These are phyloP conservation scores for Torrubiellomyces zombiae DNA, from an alignment of 2,329 filamentous ascomycete genomes.

Conservation along the genomic window DNA sequence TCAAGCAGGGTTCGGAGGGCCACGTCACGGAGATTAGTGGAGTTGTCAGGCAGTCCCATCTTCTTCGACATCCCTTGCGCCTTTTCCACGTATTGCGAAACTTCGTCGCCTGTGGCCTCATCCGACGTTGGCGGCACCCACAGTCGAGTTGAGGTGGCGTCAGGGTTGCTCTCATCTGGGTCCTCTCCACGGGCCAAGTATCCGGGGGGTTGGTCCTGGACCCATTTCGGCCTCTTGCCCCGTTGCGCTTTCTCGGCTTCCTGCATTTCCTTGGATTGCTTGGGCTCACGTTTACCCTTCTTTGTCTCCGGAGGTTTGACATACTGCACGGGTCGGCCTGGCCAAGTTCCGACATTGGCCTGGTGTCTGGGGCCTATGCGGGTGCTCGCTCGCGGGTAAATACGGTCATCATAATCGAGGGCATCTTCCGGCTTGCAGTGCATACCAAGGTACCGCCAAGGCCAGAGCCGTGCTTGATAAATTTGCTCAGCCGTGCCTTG, in stretches of 20 bases:
- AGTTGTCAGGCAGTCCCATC: conserved; percentile 56
- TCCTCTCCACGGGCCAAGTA: conserved; percentile 79
- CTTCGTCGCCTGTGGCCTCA: conserved; percentile 33
- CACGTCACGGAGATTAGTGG: conserved; percentile 78
- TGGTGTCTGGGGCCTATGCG: conserved; percentile 84
- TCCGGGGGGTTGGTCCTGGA: conserved; percentile 78
- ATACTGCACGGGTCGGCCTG: conserved; percentile 72
- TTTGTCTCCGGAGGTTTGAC: conserved; percentile 80
- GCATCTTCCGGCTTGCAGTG: conserved; percentile 93
- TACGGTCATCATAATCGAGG: conserved; percentile 90
- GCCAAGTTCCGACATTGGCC: conserved; percentile 72
- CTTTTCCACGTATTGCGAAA: conserved; percentile 62
- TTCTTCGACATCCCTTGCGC: conserved; percentile 47
- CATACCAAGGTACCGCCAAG: conserved; percentile 86
- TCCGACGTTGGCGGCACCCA: conserved; percentile 59
- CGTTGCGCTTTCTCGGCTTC: conserved; percentile 68
- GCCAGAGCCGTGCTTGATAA: conserved; percentile 87
- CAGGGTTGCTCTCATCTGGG: conserved; percentile 49
- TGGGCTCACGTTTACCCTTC: conserved; percentile 65
- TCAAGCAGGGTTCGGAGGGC: conserved; percentile 59
- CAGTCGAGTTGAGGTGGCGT: conserved; percentile 56
- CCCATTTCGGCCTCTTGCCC: conserved; percentile 78
- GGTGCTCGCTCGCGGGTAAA: conserved; percentile 89
- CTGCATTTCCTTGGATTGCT: conserved; percentile 63
- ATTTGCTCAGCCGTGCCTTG: conserved; percentile 69